Evolutionary conservation across 768 basidiomycete species (phyloP).

Genomic region (Hygrocybe punicea): DNA sequence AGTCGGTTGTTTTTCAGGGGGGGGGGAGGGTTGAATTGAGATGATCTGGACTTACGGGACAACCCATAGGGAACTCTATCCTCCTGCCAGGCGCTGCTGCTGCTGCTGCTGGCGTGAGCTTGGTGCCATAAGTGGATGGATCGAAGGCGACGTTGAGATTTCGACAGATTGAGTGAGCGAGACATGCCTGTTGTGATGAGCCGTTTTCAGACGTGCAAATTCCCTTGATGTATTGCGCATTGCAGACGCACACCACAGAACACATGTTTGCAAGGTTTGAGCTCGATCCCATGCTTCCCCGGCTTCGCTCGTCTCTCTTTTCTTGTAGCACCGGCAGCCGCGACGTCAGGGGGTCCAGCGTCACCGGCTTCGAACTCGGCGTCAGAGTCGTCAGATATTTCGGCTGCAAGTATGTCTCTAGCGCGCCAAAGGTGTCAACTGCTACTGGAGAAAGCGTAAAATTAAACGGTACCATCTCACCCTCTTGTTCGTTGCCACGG

Average conservation of each 20-base stretch:
- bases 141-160: constrained; percentile 19
- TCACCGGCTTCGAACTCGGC: constrained; percentile 9
- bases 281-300: constrained; percentile 16
- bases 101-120: background rate
- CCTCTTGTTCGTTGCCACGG: constrained; percentile 18
- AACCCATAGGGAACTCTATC: constrained; percentile 18
- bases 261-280: constrained; percentile 19
- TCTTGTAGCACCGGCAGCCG: background rate
- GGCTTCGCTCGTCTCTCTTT: background rate
- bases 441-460: background rate
- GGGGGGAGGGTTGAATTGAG: too few relatives aligned
- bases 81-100: background rate
- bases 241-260: constrained; percentile 17
- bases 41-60: constrained; percentile 12
- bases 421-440: background rate
- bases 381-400: constrained; percentile 17
- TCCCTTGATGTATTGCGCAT: background rate
- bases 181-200: constrained; percentile 11
- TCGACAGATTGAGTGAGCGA: constrained; percentile 17
- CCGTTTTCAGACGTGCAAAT: background rate
- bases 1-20: too few relatives aligned
- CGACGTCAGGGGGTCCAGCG: background rate
- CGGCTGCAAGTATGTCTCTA: constrained; percentile 16
- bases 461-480: background rate
- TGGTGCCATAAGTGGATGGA: constrained; percentile 14